Conservation (phyloP, 2,329 filamentous ascomycete species). For the Cercospora janseana region DNA sequence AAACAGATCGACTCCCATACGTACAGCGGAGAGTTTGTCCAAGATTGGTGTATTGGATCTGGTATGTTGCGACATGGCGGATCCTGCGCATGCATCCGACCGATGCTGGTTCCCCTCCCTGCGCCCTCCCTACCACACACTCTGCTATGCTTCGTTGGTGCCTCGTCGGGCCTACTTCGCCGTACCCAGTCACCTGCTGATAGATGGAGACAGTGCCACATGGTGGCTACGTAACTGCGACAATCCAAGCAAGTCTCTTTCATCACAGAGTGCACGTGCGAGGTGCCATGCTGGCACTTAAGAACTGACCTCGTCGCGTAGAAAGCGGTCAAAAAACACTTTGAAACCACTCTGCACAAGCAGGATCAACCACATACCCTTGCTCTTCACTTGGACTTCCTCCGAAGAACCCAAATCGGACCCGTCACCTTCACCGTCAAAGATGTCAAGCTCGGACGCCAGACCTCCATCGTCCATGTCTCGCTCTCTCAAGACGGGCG, state of each 20-base stretch:
- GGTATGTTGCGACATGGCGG: conserved; percentile 43
- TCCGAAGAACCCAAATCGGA: conserved; percentile 61
- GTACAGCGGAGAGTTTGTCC: conserved; percentile 56
- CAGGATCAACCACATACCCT: conserved; percentile 63
- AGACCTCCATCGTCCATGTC: conserved; percentile 63
- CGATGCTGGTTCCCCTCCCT: conserved; percentile 16
- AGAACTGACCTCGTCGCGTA: conserved; percentile 37
- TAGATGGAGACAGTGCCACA: conserved; percentile 57
- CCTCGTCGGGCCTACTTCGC: conserved; percentile 14
- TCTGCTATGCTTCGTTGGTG: neutral
- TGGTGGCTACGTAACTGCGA: conserved; percentile 66
- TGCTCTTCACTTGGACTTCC: conserved; percentile 63
- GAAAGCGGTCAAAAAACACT: conserved; percentile 59
- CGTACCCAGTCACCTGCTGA: conserved; percentile 10
- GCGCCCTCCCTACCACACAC: conserved; percentile 11
- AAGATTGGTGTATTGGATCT: conserved; percentile 65
- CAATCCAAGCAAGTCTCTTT: conserved; percentile 46
- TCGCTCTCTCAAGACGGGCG: conserved; percentile 54
- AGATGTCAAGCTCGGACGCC: conserved; percentile 63
- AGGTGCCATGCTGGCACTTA: too few species aligned
- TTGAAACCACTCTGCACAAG: conserved; percentile 55
- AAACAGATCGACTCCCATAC: conserved; percentile 54
- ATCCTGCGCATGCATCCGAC: conserved; percentile 1
- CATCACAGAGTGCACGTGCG: too few species aligned
- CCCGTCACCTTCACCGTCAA: conserved; percentile 57